Base-by-base conservation (phyloP, 805 yeast species). In the Huiozyma sinensis region DNA sequence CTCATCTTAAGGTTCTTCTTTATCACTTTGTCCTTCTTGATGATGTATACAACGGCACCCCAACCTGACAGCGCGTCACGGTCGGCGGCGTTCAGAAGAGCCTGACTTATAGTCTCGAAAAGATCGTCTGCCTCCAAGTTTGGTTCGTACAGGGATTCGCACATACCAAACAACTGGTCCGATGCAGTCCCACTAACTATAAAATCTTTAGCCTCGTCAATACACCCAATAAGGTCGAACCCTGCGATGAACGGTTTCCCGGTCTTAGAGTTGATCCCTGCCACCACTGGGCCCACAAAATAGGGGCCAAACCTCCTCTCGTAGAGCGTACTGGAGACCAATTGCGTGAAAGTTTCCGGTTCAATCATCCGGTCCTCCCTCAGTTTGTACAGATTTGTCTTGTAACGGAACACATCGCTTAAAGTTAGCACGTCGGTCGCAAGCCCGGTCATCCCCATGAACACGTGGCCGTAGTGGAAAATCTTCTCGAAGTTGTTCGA, bases 91-190 rank as follows among this genome's bases (percentile, higher is more conserved):
- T 84, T 87, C 70, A 92, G 70, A 47, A 92, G 70, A 1, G 97
- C 90, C 67, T 92, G 98, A 54, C 94, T 80, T 52, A 88, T 83
- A 36, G 97, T 90, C 66, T 92, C 97, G 60, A 92, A 92, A 54
- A 92, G 71, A 64, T 92, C 96, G 53, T 92, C 97, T 6, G 97
- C 88, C 63, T 79, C 97, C 54, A 94, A 71, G 58, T 84, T 71
- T 36, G 97, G 97, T 67, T 92, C 97, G 66, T 88, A 94, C 47
- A 92, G 72, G 9, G 95, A 76, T 69, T 92, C 99, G 68, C 98
- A 94, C 97, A 92, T 90, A 65, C 99, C 99, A 61, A 82, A 92
- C 46, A 92, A 72, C 69, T 92, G 98, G 60, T 90, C 95, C n/a
- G 87, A 67, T 6, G 97, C 97, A 1, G 98, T 92, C 47, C 99